Percentiles rank a stretch among this genome's conserved stretches.
These are phyloP conservation scores for Fusarium subtropicale DNA, from an alignment of 2,329 filamentous ascomycete species.

Conservation along the genomic window DNA sequence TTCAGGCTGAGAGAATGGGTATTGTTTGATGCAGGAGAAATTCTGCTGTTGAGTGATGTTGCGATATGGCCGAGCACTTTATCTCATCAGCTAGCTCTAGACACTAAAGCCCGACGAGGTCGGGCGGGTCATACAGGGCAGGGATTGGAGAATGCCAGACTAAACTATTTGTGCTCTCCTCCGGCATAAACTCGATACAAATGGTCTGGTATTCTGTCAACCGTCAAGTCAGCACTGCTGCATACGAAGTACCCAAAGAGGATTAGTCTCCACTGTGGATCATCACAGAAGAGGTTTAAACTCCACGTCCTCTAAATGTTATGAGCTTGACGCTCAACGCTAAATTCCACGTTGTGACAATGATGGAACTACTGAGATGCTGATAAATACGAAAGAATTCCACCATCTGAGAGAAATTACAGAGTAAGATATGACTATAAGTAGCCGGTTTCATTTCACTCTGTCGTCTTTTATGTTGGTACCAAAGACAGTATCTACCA, in stretches of 20 bases:
- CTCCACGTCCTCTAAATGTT: not conserved
- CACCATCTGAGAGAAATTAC: fast-evolving
- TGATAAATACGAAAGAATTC: not conserved
- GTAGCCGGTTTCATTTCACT: fast-evolving
- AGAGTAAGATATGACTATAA: not conserved
- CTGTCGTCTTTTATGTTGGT: fast-evolving
- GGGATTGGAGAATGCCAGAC: too few relatives aligned
- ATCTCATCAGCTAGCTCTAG: not conserved
- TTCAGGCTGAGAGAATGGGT: too few relatives aligned
- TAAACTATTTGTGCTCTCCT: too few relatives aligned
- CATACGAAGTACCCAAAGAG: not conserved
- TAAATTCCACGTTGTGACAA: not conserved
- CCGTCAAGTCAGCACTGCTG: too few relatives aligned
- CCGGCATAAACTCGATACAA: too few relatives aligned
- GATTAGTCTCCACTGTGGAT: not conserved
- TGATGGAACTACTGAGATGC: not conserved
- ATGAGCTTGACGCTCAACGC: not conserved
- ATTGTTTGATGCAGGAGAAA: not conserved
- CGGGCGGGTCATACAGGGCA: too few relatives aligned
- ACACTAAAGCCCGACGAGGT: not conserved
- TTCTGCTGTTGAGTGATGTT: not conserved
- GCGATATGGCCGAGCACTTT: not conserved
- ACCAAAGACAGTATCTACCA: not conserved
- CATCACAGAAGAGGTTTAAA: constrained; percentile 4
- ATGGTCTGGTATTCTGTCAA: too few relatives aligned